A percentile compares a stretch with the other conserved stretches of the same genome.
phyloP scores from a whole-genome alignment of 2,329 filamentous ascomycete genomes.

The Xylaria sp. region DNA sequence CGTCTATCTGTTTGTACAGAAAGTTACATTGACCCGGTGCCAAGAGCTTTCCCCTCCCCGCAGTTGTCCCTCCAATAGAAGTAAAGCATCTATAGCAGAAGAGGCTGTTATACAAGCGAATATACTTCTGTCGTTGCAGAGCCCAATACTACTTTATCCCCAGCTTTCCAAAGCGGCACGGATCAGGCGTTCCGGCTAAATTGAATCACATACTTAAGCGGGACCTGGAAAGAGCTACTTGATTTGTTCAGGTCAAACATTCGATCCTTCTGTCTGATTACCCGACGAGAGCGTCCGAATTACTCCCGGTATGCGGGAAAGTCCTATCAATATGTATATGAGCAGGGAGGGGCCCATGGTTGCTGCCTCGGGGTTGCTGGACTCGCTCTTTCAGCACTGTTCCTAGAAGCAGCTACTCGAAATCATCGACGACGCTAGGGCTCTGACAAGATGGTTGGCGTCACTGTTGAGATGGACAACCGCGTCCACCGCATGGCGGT shows the following conservation, averaged over 20 bases:
- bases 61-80: conserved; percentile 29
- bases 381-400: conserved; percentile 19
- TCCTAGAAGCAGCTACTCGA: conserved; percentile 7
- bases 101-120: conserved; percentile 1
- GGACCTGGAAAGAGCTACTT: conserved; percentile 30
- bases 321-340: conserved; percentile 35
- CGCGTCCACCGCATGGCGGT: conserved; percentile 56
- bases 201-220: conserved; percentile 43
- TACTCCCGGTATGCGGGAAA: conserved; percentile 38
- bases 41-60: conserved; percentile 4
- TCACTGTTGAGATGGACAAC: conserved; percentile 44
- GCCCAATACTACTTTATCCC: conserved; percentile 33
- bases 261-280: conserved; percentile 44
- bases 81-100: neutral
- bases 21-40: conserved; percentile 13
- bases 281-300: conserved; percentile 43
- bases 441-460: conserved; percentile 45
- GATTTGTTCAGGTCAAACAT: conserved; percentile 39
- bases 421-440: conserved; percentile 8
- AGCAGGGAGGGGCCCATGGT: conserved; percentile 30
- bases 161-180: conserved; percentile 24
- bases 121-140: conserved; percentile 7
- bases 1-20: conserved; percentile 4
- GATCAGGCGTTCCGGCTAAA: conserved; percentile 48
- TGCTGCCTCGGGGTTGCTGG: conserved; percentile 25